Evolutionary conservation across 176 grass and related monocot species (phyloP), one percentile per base, ranked within the genome.

Genomic region (Saccharum officinarum): DNA sequence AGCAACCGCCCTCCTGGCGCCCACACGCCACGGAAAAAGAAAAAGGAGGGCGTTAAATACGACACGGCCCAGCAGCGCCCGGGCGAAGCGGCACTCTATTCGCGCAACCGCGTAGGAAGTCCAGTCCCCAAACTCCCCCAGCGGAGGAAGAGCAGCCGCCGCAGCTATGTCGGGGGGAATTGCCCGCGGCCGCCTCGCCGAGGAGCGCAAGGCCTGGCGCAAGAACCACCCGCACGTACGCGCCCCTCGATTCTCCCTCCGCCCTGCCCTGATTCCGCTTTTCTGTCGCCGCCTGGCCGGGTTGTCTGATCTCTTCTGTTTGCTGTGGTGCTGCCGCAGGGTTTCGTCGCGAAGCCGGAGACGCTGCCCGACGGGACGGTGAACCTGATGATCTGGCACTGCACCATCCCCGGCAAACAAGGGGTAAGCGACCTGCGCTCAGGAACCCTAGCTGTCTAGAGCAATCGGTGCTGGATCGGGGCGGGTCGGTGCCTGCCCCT

Each of bases 201-300:
- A 98, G 89, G 95, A 98, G 93, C 93, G 95, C 67, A 98, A 95
- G 87, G 93, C 95, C 0, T 95, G 95, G 95, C 85, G 95, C 6
- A 98, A 80, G 93, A 98, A 98, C 80, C 95, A 98, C 84, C 95
- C 95, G 36, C 95, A 98, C 71, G 95, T 98, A 41, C 23, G 89
- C 67, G 62, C 70, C 63, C 31, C 61, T 44, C 67, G 15, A 64
- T 65, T 34, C 38, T 25, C 64, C 44, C 1, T 75, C 57, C 2
- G 31, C 31, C 31, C 50, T n/a, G 5, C 57, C 4, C 12, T 67
- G 11, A 10, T 10, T 17, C n/a, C 16, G 3, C 25, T 15, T 20
- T 26, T n/a, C 16, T 28, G 15, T 26, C 22, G n/a, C 68, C 11
- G n/a, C n/a, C n/a, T 0, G 57, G 7, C 25, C 42, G 40, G 23